These are phyloP conservation scores for Hysterium pulicare DNA, from an alignment of 2,329 filamentous ascomycete genomes.

Conservation along the genomic window DNA sequence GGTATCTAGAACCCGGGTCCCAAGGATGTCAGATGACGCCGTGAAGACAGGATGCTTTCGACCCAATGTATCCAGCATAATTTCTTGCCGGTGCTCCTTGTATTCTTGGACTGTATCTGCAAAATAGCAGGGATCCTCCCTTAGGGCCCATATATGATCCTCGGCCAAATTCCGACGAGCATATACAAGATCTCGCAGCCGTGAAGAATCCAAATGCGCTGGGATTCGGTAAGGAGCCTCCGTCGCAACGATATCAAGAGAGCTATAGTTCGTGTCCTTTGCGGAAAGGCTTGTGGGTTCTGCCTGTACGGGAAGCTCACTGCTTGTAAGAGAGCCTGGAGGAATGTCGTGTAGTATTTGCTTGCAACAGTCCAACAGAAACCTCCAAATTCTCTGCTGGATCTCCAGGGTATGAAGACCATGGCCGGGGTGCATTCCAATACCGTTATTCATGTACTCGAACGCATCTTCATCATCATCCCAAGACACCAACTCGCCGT, in stretches of 20 bases:
- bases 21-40: too few relatives aligned
- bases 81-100: conserved; percentile 48
- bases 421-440: conserved; percentile 44
- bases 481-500: conserved; percentile 39
- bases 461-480: conserved; percentile 38
- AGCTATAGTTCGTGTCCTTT: conserved; percentile 30
- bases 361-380: conserved; percentile 49
- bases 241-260: conserved; percentile 40
- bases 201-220: conserved; percentile 43
- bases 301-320: conserved; percentile 34
- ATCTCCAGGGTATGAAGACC: conserved; percentile 51
- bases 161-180: conserved; percentile 44
- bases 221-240: conserved; percentile 56
- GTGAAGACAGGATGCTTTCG: conserved; percentile 24
- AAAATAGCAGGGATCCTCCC: conserved; percentile 61
- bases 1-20: too few relatives aligned
- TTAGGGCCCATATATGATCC: conserved; percentile 54
- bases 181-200: conserved; percentile 44
- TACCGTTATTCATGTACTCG: conserved; percentile 31
- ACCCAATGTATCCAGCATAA: conserved; percentile 40
- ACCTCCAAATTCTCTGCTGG: conserved; percentile 47
- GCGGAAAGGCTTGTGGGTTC: conserved; percentile 33
- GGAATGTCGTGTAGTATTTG: conserved; percentile 53
- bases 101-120: conserved; percentile 41
- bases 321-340: conserved; percentile 20